A percentile compares a stretch with the other conserved stretches of the same genome.
Evolutionary conservation across 768 basidiomycete genomes (phyloP).

Genomic region (Gymnopilus dilepis): DNA sequence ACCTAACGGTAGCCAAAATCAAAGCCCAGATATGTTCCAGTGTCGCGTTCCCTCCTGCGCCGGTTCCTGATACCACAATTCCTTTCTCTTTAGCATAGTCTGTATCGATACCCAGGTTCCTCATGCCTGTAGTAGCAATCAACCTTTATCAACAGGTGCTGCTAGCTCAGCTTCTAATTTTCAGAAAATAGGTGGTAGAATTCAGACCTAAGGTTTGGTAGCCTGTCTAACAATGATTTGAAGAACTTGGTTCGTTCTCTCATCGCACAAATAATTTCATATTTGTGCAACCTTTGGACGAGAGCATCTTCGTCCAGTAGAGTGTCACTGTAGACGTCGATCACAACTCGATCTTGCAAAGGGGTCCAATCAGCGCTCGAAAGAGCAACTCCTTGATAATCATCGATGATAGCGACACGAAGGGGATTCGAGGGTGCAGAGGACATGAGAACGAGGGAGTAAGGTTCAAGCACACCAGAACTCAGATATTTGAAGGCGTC

Average conservation of each 20-base stretch:
- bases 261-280: conserved; percentile 68
- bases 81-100: conserved; percentile 50
- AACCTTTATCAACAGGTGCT: conserved; percentile 34
- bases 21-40: conserved; percentile 71
- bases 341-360: conserved; percentile 38
- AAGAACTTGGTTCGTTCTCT: conserved; percentile 68
- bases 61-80: conserved; percentile 59
- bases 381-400: conserved; percentile 61
- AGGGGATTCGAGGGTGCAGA: conserved; percentile 4
- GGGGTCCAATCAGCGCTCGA: conserved; percentile 58
- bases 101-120: conserved; percentile 56
- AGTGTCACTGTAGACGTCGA: conserved; percentile 58
- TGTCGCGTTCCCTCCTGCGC: conserved; percentile 49
- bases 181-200: background rate
- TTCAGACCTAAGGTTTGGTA: conserved; percentile 59
- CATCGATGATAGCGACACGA: conserved; percentile 63
- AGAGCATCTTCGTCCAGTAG: conserved; percentile 56
- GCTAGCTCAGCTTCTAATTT: background rate
- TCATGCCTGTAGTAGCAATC: conserved; percentile 60
- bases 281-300: conserved; percentile 52
- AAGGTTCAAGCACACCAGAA: conserved; percentile 8
- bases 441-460: conserved; percentile 20
- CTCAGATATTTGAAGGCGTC: background rate
- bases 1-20: conserved; percentile 55
- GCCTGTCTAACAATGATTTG: conserved; percentile 49